Evolutionary conservation across 164 flowering plant species (phyloP).

Genomic region (Magnolia sinica): DNA sequence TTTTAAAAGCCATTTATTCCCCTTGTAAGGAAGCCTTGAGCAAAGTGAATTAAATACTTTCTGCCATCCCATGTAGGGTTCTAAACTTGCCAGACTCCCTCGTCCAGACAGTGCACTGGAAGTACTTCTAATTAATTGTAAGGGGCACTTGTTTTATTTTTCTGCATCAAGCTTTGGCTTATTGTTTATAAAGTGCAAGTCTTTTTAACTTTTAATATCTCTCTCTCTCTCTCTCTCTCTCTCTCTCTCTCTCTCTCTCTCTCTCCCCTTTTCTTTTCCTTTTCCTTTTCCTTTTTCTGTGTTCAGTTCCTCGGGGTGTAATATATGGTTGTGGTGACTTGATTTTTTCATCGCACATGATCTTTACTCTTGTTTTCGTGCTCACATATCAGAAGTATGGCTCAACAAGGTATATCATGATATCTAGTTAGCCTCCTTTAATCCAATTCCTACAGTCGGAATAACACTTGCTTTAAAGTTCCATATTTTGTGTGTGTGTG

Average conservation of each 20-base stretch:
- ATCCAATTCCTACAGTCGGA: neutral
- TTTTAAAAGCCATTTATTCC: neutral
- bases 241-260: conserved; percentile 6
- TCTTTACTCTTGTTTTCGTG: conserved; percentile 87
- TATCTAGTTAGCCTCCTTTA: neutral
- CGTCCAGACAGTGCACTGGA: conserved; percentile 61
- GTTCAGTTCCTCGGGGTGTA: conserved; percentile 87
- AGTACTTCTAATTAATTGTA: conserved; percentile 74
- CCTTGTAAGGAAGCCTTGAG: neutral
- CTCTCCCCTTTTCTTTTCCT: neutral
- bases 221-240: conserved; percentile 6
- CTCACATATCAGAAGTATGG: conserved; percentile 94
- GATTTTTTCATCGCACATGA: conserved; percentile 99
- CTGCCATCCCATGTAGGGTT: conserved; percentile 51
- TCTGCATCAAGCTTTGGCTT: neutral
- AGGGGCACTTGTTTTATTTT: conserved; percentile 12
- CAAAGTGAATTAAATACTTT: neutral
- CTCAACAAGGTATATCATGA: conserved; percentile 49
- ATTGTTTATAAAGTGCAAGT: neutral
- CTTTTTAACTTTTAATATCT: neutral
- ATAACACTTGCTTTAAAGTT: neutral
- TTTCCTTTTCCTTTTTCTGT: conserved; percentile 9
- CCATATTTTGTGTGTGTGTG: neutral
- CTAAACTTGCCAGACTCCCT: conserved; percentile 86
- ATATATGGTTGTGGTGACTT: conserved; percentile 95